A percentile compares a stretch with the other conserved stretches of the same genome.
Conservation (phyloP, 352 stramenopile genomes). For the Phytophthora sp. region DNA sequence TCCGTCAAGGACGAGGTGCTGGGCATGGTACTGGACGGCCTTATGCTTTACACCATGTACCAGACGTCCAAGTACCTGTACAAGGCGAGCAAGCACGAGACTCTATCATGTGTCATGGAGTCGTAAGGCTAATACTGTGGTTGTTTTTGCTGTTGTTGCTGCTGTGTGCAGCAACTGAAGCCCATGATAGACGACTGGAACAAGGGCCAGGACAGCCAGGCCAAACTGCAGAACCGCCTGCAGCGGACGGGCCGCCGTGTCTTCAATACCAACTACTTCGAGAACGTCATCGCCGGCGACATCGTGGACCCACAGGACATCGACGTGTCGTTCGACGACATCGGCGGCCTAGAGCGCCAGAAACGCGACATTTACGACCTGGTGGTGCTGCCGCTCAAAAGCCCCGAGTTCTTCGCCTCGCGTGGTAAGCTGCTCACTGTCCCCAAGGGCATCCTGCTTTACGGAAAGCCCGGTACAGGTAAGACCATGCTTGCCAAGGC, state of each 20-base stretch:
- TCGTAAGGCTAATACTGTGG: background rate
- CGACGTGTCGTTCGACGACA: conserved; percentile 92
- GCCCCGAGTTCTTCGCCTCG: conserved; percentile 92
- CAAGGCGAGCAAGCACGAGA: conserved; percentile 49
- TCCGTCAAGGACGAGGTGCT: conserved; percentile 68
- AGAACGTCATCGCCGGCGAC: conserved; percentile 93
- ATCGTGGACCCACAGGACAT: conserved; percentile 95
- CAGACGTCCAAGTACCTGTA: conserved; percentile 85
- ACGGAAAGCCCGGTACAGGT: conserved; percentile 82
- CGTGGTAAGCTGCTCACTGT: conserved; percentile 87
- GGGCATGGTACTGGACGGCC: conserved; percentile 73
- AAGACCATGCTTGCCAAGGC: conserved; percentile 95
- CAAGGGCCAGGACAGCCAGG: conserved; percentile 61
- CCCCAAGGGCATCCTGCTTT: conserved; percentile 88
- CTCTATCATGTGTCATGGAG: background rate
- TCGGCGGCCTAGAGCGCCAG: conserved; percentile 95
- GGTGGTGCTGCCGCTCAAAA: conserved; percentile 93
- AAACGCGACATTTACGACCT: conserved; percentile 97
- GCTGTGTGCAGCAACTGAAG: conserved; percentile 58
- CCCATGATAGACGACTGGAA: conserved; percentile 86
- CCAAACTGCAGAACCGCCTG: conserved; percentile 79
- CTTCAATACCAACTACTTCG: conserved; percentile 88
- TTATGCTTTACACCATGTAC: conserved; percentile 88
- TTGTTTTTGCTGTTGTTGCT: background rate
- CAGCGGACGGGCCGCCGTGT: conserved; percentile 62